phyloP scores from a whole-genome alignment of 495 filamentous ascomycete genomes.

The Umbilicaria muhlenbergii region DNA sequence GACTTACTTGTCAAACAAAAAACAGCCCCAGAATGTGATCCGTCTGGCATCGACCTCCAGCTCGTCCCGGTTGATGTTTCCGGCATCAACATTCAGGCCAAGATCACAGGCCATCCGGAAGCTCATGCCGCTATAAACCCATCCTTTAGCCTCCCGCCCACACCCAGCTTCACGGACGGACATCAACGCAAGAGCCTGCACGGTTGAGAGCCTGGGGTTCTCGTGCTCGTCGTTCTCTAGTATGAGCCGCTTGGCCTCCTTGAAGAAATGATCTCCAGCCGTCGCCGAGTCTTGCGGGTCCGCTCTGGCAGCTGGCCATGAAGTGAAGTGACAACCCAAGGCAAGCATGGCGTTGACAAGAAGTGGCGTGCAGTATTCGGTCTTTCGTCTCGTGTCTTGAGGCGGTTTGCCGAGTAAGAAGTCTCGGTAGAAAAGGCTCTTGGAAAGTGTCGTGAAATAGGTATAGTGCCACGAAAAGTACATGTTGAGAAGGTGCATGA shows the following conservation, averaged over 20 bases:
- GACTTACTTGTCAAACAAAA: conserved; percentile 79
- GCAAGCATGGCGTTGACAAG: conserved; percentile 95
- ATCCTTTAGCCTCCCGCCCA: conserved; percentile 85
- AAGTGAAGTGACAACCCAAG: conserved; percentile 92
- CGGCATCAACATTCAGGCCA: conserved; percentile 76
- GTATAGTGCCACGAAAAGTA: conserved; percentile 98
- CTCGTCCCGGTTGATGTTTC: conserved; percentile 49
- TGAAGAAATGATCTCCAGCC: conserved; percentile 93
- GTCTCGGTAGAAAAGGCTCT: conserved; percentile 73
- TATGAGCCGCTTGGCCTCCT: conserved; percentile 81
- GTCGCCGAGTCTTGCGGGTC: conserved; percentile 60
- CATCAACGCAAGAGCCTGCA: conserved; percentile 91
- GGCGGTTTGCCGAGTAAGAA: conserved; percentile 51
- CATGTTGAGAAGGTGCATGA: conserved; percentile 85
- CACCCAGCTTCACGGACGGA: conserved; percentile 93
- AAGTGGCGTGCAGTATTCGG: conserved; percentile 71
- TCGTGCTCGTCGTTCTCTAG: conserved; percentile 88
- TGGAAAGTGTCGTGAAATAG: conserved; percentile 90
- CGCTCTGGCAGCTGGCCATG: conserved; percentile 49
- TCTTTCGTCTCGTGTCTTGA: conserved; percentile 24
- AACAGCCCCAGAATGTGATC: conserved; percentile 98
- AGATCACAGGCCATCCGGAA: conserved; percentile 97
- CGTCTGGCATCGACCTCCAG: conserved; percentile 76
- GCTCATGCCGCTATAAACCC: conserved; percentile 97
- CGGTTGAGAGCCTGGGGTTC: conserved; percentile 77